phyloP scores from a whole-genome alignment of 768 basidiomycete genomes.

The Auricularia sp. region DNA sequence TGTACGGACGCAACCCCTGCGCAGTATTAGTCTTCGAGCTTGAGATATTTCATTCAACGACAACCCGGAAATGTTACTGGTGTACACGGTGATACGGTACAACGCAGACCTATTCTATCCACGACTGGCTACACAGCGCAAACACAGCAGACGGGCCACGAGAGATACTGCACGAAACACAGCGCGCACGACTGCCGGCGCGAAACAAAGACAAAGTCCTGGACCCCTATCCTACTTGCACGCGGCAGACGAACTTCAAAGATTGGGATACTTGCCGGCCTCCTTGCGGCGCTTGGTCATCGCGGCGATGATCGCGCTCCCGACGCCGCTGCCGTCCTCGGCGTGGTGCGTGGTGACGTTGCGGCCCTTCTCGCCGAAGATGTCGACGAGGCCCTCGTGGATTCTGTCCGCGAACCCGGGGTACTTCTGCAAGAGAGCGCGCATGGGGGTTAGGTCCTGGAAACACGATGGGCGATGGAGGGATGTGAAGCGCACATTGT shows the following conservation, averaged over 20 bases:
- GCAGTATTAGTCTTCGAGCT: no score
- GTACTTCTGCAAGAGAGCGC: slow-evolving; percentile 68
- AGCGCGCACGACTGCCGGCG: no score
- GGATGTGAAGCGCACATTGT: slow-evolving; percentile 55
- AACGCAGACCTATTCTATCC: no score
- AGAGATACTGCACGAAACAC: no score
- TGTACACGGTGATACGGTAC: no score
- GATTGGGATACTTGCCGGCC: slow-evolving; percentile 43
- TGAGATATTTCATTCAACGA: no score
- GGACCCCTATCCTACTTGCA: no score
- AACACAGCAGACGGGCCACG: no score
- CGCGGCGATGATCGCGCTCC: slow-evolving; percentile 93
- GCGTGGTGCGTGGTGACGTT: slow-evolving; percentile 76
- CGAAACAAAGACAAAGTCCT: no score
- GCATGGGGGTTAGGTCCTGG: not conserved
- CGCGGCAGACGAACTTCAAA: slow-evolving; percentile 21
- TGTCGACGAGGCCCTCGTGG: slow-evolving; percentile 84
- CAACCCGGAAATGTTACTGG: no score
- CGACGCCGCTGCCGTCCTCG: slow-evolving; percentile 89
- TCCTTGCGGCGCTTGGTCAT: slow-evolving; percentile 84
- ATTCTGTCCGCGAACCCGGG: slow-evolving; percentile 90
- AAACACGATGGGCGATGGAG: not conserved
- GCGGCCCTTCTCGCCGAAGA: slow-evolving; percentile 92
- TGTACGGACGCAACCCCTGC: no score
- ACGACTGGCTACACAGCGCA: no score